Evolutionary conservation across 2,329 filamentous ascomycete species (phyloP), one percentile per base, ranked within the genome.

Genomic region (Dendryphion nanum): DNA sequence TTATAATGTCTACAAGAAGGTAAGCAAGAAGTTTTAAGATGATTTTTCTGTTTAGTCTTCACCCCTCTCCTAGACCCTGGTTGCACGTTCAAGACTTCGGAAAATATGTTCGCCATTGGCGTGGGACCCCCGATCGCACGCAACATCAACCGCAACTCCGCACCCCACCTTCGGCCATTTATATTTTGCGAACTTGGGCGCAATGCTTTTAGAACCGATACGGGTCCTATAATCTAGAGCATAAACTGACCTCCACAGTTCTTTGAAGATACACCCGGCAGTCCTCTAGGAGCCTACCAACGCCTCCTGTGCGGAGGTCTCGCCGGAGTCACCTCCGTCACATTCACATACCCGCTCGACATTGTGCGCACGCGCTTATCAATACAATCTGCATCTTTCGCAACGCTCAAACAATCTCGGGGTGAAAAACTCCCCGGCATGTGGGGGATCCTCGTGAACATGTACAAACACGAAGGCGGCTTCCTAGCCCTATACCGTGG

Each of bases 371-470:
- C 93, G 16, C 83, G 93, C 28, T 74, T 98, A 33, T 97, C 91
- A 6, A 96, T 98, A 37, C 93, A 98, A 66, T 90, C 89, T 3
- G 93, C 93, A n/a, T 96, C 91, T 4, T 97, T 98, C 65, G 80
- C 85, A 17, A 84, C 81, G 44, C 76, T 97, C 12, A 79, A 82
- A 36, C 45, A 60, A 35, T 53, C 30, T 3, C 10, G 10, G 10
- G 31, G 16, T 20, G 44, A 57, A 50, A 82, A 86, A 59, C 71
- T 95, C 16, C 91, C 90, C 0, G 93, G 93, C 36, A 97, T 98
- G 93, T 95, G 87, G 79, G 75, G 77, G 38, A 93, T 90, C 0
- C 75, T 97, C 76, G 64, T 71, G 2, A 68, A 72, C 44, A 97
- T 98, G 86, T 96, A 96, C 72, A 87, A 79, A 64, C 88, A 81